These are phyloP conservation scores for Mycoemilia scoparia DNA, from an alignment of 192 early-diverging fungal genomes.

Conservation along the genomic window DNA sequence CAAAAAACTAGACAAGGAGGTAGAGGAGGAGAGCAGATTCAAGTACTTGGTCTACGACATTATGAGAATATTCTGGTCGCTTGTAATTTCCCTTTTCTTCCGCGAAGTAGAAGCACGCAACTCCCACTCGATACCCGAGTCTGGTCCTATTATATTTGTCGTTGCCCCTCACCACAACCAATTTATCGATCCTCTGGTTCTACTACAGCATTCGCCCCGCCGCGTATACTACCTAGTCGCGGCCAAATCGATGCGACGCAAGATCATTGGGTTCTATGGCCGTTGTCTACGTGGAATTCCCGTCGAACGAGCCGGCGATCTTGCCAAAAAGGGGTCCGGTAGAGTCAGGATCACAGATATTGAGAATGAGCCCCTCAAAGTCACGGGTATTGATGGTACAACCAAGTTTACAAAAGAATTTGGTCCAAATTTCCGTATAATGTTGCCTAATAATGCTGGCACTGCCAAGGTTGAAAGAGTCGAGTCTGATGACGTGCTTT, in stretches of 20 bases:
- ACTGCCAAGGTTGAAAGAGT: constrained; percentile 54
- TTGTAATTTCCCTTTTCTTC: constrained; percentile 63
- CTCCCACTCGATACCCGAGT: constrained; percentile 59
- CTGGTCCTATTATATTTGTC: constrained; percentile 90
- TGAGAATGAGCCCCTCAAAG: constrained; percentile 43
- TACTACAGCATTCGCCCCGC: constrained; percentile 64
- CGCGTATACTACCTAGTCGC: constrained; percentile 64
- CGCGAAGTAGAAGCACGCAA: constrained; percentile 74
- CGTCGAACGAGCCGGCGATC: constrained; percentile 83
- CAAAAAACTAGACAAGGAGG: no score
- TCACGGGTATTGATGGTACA: constrained; percentile 47
- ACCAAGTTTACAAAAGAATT: constrained; percentile 54
- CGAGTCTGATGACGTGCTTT: constrained; percentile 63
- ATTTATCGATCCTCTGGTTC: constrained; percentile 88
- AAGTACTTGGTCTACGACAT: constrained; percentile 42
- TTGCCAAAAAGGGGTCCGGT: constrained; percentile 54
- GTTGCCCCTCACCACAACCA: constrained; percentile 64
- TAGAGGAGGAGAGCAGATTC: not conserved
- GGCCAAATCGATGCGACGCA: constrained; percentile 73
- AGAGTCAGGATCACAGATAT: constrained; percentile 45
- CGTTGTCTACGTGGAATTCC: constrained; percentile 66
- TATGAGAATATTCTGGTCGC: constrained; percentile 42
- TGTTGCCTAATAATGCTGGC: constrained; percentile 40
- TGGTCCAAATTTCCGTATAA: constrained; percentile 38
- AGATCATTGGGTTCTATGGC: constrained; percentile 68